Conservation (phyloP, 31 red algal genomes). For the Endocladia muricata region DNA sequence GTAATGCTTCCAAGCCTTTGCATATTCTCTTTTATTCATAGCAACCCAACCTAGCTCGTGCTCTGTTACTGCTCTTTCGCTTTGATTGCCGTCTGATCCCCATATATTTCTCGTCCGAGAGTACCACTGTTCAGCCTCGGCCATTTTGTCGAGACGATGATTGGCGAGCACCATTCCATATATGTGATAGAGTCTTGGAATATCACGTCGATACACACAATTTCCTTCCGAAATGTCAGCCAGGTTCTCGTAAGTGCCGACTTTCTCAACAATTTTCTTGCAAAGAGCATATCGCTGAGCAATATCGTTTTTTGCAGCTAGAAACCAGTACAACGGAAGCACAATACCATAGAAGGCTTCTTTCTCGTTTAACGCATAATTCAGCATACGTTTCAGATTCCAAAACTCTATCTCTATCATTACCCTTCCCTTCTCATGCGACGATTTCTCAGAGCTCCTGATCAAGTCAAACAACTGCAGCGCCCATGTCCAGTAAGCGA, state of each 20-base stretch:
- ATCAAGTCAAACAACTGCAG: constrained; percentile 14
- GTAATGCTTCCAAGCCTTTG: constrained; percentile 19
- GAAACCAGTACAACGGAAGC: constrained; percentile 23
- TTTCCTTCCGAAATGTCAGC: constrained; percentile 7
- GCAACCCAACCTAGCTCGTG: constrained; percentile 30
- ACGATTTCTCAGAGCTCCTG: constrained; percentile 1
- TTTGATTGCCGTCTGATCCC: neutral
- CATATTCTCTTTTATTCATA: constrained; percentile 25
- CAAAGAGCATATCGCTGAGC: constrained; percentile 21
- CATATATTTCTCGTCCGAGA: constrained; percentile 24
- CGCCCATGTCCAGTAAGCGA: constrained; percentile 21
- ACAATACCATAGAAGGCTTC: constrained; percentile 24
- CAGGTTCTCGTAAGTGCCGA: constrained; percentile 13
- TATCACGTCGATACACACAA: constrained; percentile 11
- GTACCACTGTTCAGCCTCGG: constrained; percentile 17
- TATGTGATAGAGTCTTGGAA: constrained; percentile 29
- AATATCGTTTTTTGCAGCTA: constrained; percentile 31
- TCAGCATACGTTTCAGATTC: constrained; percentile 30
- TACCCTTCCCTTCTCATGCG: constrained; percentile 9
- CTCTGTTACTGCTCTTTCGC: constrained; percentile 17
- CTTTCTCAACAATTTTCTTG: constrained; percentile 20
- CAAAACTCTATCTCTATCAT: constrained; percentile 43
- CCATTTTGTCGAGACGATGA: constrained; percentile 15
- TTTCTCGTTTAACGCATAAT: constrained; percentile 32
- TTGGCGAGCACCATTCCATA: constrained; percentile 21